phyloP scores from a whole-genome alignment of 1,139 yeast genomes.

The Candida glucosophila region DNA sequence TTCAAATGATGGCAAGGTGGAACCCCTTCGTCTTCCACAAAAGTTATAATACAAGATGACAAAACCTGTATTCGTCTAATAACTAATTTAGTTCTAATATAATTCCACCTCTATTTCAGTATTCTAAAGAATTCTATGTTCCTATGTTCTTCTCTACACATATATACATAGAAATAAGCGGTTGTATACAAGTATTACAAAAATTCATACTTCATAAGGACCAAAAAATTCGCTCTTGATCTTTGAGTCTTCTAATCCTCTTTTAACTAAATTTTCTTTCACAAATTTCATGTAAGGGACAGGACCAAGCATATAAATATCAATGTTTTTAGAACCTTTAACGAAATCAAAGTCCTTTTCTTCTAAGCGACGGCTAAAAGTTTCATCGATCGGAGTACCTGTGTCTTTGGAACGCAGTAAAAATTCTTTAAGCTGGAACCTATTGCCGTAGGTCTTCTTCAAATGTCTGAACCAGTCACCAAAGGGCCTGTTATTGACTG shows the following conservation, averaged over 20 bases:
- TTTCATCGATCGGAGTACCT: constrained; percentile 6
- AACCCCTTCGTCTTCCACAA: too few relatives aligned
- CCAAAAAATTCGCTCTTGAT: constrained; percentile 6
- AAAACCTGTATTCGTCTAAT: too few relatives aligned
- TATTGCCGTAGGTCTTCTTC: constrained; percentile 9
- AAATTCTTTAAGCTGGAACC: constrained; percentile 15
- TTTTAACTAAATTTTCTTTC: constrained; percentile 7
- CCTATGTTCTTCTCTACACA: too few relatives aligned
- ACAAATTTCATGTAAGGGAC: constrained; percentile 23
- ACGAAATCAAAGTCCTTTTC: constrained; percentile 8
- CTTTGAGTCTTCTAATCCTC: constrained; percentile 3
- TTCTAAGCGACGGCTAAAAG: constrained; percentile 6
- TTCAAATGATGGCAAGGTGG: too few relatives aligned
- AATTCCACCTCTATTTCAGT: too few relatives aligned
- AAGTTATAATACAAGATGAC: too few relatives aligned
- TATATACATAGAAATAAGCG: too few relatives aligned
- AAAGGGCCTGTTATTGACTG: constrained; percentile 18
- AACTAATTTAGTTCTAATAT: too few relatives aligned
- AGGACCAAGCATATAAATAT: constrained; percentile 31
- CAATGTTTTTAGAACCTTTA: constrained; percentile 11
- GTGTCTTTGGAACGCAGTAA: constrained; percentile 8
- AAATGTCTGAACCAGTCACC: constrained; percentile 12
- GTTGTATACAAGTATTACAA: too few relatives aligned
- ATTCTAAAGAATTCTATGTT: too few relatives aligned
- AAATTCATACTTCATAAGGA: constrained; percentile 5